Percentiles rank a stretch among this genome's conserved stretches.
Evolutionary conservation across 805 yeast species (phyloP).

Genomic region (Ogataea parapolymorpha): DNA sequence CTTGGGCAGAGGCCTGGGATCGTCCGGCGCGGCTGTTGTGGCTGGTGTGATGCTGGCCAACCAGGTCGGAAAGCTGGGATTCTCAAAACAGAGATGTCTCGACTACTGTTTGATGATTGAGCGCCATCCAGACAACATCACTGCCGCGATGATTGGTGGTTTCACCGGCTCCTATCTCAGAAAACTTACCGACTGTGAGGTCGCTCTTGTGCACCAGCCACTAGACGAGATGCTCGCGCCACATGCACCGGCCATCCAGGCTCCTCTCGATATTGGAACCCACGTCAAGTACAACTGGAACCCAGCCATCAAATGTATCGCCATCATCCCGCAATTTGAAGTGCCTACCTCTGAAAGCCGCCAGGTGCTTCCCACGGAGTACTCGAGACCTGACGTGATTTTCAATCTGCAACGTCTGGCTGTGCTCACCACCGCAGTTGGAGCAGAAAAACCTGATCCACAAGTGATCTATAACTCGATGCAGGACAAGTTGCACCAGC

Average conservation of each 20-base stretch:
- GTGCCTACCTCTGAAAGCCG: constrained; percentile 90
- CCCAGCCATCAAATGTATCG: constrained; percentile 76
- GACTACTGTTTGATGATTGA: constrained; percentile 97
- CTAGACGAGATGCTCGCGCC: constrained; percentile 79
- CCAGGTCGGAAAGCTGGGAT: constrained; percentile 70
- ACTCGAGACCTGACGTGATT: constrained; percentile 76
- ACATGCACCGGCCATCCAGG: constrained; percentile 65
- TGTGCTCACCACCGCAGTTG: constrained; percentile 85
- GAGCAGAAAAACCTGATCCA: constrained; percentile 73
- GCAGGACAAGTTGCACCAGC: constrained; percentile 97
- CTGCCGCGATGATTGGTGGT: constrained; percentile 99
- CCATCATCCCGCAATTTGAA: constrained; percentile 92
- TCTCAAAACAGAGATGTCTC: constrained; percentile 76
- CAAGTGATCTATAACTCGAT: constrained; percentile 86
- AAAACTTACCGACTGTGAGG: constrained; percentile 69
- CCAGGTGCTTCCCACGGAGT: constrained; percentile 80
- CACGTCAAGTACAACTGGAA: constrained; percentile 86
- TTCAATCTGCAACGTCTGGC: constrained; percentile 94
- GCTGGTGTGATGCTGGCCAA: constrained; percentile 93
- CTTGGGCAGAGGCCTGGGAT: constrained; percentile 93
- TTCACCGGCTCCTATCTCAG: constrained; percentile 93
- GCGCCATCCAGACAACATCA: constrained; percentile 96
- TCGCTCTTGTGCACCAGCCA: constrained; percentile 76
- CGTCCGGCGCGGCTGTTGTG: constrained; percentile 97
- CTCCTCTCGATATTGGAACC: constrained; percentile 80